These are phyloP conservation scores for Hydrangea macrophylla DNA, from an alignment of 148 eudicot genomes.

Conservation along the genomic window DNA sequence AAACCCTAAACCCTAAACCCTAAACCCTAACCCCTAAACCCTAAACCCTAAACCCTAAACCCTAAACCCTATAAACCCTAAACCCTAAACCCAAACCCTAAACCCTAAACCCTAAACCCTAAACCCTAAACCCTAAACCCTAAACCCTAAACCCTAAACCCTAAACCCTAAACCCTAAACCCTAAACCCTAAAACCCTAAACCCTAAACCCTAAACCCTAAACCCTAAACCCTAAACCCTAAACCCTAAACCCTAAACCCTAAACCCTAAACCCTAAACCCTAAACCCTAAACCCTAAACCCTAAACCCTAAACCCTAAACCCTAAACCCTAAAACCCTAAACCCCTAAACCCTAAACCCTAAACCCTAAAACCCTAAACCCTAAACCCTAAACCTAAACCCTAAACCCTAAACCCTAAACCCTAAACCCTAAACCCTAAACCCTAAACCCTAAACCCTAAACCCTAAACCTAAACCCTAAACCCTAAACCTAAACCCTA, in stretches of 20 bases:
- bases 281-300: neutral
- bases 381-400: constrained; percentile 18
- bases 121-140: neutral
- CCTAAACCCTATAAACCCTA: neutral
- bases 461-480: constrained; percentile 19
- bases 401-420: constrained; percentile 19
- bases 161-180: neutral
- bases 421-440: constrained; percentile 11
- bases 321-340: constrained; percentile 19
- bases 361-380: constrained; percentile 16
- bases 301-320: constrained; percentile 21
- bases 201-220: neutral
- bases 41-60: neutral
- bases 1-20: neutral
- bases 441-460: constrained; percentile 16
- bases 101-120: neutral
- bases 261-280: neutral
- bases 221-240: neutral
- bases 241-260: neutral
- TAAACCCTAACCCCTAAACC: neutral
- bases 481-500: constrained; percentile 24
- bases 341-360: constrained; percentile 18
- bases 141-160: neutral
- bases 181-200: neutral
- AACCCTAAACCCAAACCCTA: neutral